phyloP scores from a whole-genome alignment of 192 early-diverging fungal genomes.

The Diversispora eburnea region DNA sequence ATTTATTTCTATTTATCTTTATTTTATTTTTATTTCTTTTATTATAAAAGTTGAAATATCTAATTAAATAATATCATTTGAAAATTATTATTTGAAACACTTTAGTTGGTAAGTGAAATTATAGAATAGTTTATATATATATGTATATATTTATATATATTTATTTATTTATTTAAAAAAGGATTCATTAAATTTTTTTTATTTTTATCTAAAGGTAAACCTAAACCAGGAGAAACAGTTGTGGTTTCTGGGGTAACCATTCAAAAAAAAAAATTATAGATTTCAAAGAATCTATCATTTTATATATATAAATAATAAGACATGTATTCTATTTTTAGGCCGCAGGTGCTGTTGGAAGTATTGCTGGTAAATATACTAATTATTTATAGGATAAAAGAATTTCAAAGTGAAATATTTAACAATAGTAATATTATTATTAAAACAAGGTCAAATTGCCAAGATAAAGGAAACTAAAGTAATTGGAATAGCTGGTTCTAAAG shows the following conservation, averaged over 20 bases:
- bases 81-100: too few species aligned
- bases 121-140: not conserved
- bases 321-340: slow-evolving; percentile 29
- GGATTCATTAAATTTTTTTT: not conserved
- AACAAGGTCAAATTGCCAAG: slow-evolving; percentile 41
- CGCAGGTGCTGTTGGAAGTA: slow-evolving; percentile 47
- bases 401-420: not conserved
- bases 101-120: not conserved
- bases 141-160: not conserved
- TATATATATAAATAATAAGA: not conserved
- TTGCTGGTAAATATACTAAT: slow-evolving; percentile 30
- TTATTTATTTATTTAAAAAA: not conserved
- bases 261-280: not conserved
- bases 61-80: too few species aligned
- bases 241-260: slow-evolving; percentile 44
- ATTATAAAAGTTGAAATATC: not conserved
- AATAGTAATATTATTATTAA: not conserved
- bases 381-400: not conserved
- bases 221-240: slow-evolving; percentile 37
- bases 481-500: slow-evolving; percentile 51
- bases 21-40: not conserved
- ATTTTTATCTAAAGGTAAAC: slow-evolving; percentile 26
- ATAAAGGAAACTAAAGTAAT: slow-evolving; percentile 47
- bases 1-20: slow-evolving; percentile 30
- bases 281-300: not conserved